Conservation (phyloP, 805 yeast species). For the Metschnikowia chrysomelidarum region DNA sequence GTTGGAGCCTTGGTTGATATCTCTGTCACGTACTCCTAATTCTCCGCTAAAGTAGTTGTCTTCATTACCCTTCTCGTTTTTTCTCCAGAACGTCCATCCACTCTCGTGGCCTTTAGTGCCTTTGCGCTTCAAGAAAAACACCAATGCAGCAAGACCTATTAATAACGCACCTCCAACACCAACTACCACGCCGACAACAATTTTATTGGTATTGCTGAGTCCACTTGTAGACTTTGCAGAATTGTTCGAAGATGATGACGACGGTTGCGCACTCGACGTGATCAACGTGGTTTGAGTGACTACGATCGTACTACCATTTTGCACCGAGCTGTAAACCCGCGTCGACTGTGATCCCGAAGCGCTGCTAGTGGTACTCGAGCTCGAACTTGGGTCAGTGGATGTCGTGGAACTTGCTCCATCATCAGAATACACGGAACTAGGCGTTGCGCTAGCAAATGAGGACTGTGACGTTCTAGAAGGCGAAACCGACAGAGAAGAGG, state of each 20-base stretch:
- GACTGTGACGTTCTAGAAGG: background rate
- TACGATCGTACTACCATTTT: constrained; percentile 36
- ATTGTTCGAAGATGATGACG: constrained; percentile 20
- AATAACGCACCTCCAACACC: constrained; percentile 46
- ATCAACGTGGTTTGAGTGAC: constrained; percentile 40
- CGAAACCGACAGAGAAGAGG: background rate
- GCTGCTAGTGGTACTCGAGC: background rate
- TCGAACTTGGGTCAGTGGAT: too few species aligned
- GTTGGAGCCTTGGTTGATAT: constrained; percentile 46
- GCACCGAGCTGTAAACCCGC: constrained; percentile 25
- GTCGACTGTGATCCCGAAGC: constrained; percentile 22
- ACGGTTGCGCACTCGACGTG: constrained; percentile 24
- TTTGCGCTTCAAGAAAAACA: constrained; percentile 37
- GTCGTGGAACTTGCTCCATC: too few species aligned
- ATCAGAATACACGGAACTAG: too few species aligned
- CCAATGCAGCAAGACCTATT: constrained; percentile 32
- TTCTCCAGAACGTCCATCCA: constrained; percentile 50
- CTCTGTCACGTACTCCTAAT: constrained; percentile 47
- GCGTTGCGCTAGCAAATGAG: background rate
- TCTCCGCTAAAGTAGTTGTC: constrained; percentile 44
- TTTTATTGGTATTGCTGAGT: constrained; percentile 40
- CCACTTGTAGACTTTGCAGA: constrained; percentile 26
- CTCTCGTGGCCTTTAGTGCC: constrained; percentile 24
- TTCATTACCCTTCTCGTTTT: constrained; percentile 38
- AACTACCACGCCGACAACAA: constrained; percentile 47